Evolutionary conservation across 2,329 filamentous ascomycete genomes (phyloP), one percentile per base, ranked within the genome.

Genomic region (Sporothrix protearum): DNA sequence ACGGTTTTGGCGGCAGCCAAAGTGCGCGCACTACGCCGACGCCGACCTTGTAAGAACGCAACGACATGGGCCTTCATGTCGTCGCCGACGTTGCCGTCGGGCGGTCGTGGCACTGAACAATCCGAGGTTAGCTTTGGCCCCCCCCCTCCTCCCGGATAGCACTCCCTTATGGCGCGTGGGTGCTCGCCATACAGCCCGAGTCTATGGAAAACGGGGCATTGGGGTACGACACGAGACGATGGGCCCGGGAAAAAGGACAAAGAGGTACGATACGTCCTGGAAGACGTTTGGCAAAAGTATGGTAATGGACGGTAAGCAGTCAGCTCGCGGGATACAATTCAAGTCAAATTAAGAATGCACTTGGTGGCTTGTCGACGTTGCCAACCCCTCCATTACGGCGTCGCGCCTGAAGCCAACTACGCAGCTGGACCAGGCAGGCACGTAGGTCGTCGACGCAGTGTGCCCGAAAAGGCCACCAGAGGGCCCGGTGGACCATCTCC

Each of bases 341-440:
- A 45, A 59, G 36, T 45, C 22, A 28, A 25, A 25, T 30, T 39
- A n/a, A n/a, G n/a, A n/a, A n/a, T n/a, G n/a, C n/a, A n/a, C n/a
- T n/a, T n/a, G n/a, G n/a, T n/a, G n/a, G n/a, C n/a, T n/a, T n/a
- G n/a, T n/a, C n/a, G n/a, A n/a, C n/a, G n/a, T n/a, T n/a, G n/a
- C n/a, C n/a, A n/a, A n/a, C n/a, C n/a, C n/a, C n/a, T n/a, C n/a
- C n/a, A n/a, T n/a, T 36, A 39, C 57, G 30, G 39, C 16, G 30
- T 39, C 4, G 22, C 67, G 51, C n/a, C 42, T 59, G 36, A 25
- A 8, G 63, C 47, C 19, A 49, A 30, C 73, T 72, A 74, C 80
- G 83, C 81, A 0, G 78, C 76, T 0, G 81, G 82, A 0, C 82
- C 82, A 0, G 79, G 79, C 8, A 78, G 77, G 22, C n/a, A 78